Base-by-base conservation (phyloP, 352 stramenopile species). In the Pythium graminicola region DNA sequence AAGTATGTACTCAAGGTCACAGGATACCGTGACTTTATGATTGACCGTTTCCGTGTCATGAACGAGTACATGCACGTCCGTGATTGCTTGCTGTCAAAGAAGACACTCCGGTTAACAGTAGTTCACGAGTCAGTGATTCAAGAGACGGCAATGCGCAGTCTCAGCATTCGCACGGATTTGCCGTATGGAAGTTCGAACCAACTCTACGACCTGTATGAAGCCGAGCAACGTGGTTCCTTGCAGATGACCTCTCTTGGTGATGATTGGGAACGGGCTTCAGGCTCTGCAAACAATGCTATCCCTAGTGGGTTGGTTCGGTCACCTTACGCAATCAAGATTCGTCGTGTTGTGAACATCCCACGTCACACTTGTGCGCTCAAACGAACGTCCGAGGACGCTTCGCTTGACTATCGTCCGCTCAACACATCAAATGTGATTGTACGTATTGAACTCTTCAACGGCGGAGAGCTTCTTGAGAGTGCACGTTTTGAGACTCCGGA, bases 41-140 rank as follows among this genome's bases (percentile, higher is more conserved):
- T 91, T 29, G 83, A 94, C 54, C 69, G 77, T 6, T 88, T 77
- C 49, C 77, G 83, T 32, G 77, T 87, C 22, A 69, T 94, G 63
- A 86, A 92, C 57, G 81, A 94, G 66, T 94, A 94, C 65, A 83
- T 92, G 50, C 81, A 91, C 40, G 81, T 94, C 24, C 83, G 83
- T 33, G 81, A 94, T 54, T 92, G 81, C 59, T 60, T 92, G 23
- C 55, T 94, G 41, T 88, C 77, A 1, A 94, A 94, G 67, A 92
- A 92, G 54, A 90, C 80, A 13, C 73, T 94, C 20, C 77, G 83
- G 2, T 64, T 94, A 36, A 91, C 83, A 19, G 67, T 94, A 14
- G 78, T 94, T n/a, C 80, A 91, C 54, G 76, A 91, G 47, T 91
- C 82, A 0, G 73, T 90, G 10, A 93, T 93, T 26, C 77, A 89